These are phyloP conservation scores for Lupinus albus DNA, from an alignment of 306 rosid species.

Conservation along the genomic window DNA sequence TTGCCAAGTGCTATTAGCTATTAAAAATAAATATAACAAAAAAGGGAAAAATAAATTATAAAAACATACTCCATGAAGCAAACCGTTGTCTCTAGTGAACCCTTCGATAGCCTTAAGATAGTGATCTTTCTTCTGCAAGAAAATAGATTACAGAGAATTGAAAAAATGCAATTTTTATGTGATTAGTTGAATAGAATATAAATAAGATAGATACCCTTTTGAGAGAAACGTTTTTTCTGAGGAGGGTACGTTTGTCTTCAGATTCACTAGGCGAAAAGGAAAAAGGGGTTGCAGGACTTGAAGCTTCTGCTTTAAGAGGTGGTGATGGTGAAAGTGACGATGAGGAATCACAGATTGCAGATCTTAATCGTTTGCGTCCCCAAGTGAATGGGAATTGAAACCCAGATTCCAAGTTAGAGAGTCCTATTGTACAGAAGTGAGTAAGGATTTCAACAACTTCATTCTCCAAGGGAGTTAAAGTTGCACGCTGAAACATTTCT, in stretches of 20 bases:
- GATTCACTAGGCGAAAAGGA: constrained; percentile 58
- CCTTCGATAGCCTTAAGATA: constrained; percentile 39
- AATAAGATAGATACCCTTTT: constrained; percentile 51
- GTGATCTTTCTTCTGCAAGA: constrained; percentile 51
- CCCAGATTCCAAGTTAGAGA: constrained; percentile 10
- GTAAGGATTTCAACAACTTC: constrained; percentile 48
- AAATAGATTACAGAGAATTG: not conserved
- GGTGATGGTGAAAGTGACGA: not conserved
- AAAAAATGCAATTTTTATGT: not conserved
- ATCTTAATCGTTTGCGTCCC: constrained; percentile 59
- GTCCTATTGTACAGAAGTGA: constrained; percentile 8
- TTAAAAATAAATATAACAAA: not conserved
- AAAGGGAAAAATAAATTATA: not conserved
- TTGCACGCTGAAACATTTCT: not conserved
- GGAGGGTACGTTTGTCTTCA: constrained; percentile 47
- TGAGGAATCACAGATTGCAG: constrained; percentile 28
- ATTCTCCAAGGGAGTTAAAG: constrained; percentile 32
- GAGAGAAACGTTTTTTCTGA: constrained; percentile 31
- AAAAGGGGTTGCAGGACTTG: constrained; percentile 61
- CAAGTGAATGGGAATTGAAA: constrained; percentile 35
- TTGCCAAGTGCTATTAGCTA: not conserved
- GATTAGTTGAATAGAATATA: not conserved
- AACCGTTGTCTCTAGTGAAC: constrained; percentile 33
- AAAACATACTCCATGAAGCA: constrained; percentile 45
- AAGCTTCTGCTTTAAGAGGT: constrained; percentile 37